Evolutionary conservation across 345 rosid species (phyloP).

Genomic region (Eucalyptus cloeziana): DNA sequence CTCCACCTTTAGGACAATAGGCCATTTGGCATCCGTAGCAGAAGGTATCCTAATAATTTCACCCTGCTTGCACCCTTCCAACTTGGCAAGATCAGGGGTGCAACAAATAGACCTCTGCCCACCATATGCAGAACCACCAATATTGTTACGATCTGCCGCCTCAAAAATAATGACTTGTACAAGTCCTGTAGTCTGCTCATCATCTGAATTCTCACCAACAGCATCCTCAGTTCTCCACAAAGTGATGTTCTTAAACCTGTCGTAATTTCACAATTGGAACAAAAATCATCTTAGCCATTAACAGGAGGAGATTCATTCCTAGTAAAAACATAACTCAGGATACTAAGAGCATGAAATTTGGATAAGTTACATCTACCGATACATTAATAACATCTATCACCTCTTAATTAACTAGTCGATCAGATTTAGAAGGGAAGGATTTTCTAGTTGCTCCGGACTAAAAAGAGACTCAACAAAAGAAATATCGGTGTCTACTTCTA

Average conservation of each 20-base stretch:
- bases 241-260: constrained; percentile 72
- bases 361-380: neutral
- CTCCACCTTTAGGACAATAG: constrained; percentile 48
- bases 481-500: neutral
- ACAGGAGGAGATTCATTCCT: neutral
- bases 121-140: constrained; percentile 98
- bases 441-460: neutral
- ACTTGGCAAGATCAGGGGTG: constrained; percentile 91
- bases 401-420: neutral
- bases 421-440: neutral
- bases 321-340: neutral
- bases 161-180: constrained; percentile 86
- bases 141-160: constrained; percentile 84
- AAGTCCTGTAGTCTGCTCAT: constrained; percentile 39
- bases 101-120: constrained; percentile 98
- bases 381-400: neutral
- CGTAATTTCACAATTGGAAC: neutral
- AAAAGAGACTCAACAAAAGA: neutral
- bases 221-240: constrained; percentile 55
- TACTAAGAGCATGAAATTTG: neutral
- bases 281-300: neutral
- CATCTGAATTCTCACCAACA: constrained; percentile 9
- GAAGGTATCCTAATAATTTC: constrained; percentile 88
- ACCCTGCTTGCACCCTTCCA: constrained; percentile 93
- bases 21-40: constrained; percentile 59